Evolutionary conservation across 805 yeast species (phyloP), one percentile per base, ranked within the genome.

Genomic region (Saccharomycopsis oosterbeekiorum): DNA sequence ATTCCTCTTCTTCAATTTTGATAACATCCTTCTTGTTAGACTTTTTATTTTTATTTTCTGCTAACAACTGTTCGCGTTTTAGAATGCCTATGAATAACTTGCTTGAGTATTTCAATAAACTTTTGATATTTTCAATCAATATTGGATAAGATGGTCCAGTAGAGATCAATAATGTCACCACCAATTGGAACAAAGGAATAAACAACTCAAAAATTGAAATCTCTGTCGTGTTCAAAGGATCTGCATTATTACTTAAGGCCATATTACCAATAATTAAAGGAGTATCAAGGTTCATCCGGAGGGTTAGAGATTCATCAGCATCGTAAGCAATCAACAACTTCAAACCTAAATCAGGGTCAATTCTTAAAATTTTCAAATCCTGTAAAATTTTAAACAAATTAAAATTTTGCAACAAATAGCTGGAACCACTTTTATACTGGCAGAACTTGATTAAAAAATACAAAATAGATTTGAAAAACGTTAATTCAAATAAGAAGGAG

Each of bases 331-430:
- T 79, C 59, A 80, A 75, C 2, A 74, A 70, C 56, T 79, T 83
- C 56, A 88, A 73, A 0, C 96, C 96, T 41, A 90, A 74, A 68
- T 88, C 97, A 0, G 94, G 91, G 70, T 92, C 97, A 47, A 85
- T 77, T 41, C 75, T 70, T 54, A 89, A 73, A 64, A 90, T 80
- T 19, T 73, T 73, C 47, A 86, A 81, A 12, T 80, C 75, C 60
- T 77, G 80, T 59, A 92, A 75, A 0, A 82, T 75, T 17, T 83
- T 79, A 70, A 91, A 85, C 8, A 93, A 70, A 57, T 86, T 93
- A 66, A 86, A 81, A 47, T 47, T 37, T 67, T 89, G 90, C 26
- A 91, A 72, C 59, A 93, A 74, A 60, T 84, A 86, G 57, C 82
- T 81, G 0, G 97, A 91, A 2, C 99, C 98, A 9, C 70, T 69